Conservation (phyloP, 768 basidiomycete species). For the Phaeolepiota aurea region DNA sequence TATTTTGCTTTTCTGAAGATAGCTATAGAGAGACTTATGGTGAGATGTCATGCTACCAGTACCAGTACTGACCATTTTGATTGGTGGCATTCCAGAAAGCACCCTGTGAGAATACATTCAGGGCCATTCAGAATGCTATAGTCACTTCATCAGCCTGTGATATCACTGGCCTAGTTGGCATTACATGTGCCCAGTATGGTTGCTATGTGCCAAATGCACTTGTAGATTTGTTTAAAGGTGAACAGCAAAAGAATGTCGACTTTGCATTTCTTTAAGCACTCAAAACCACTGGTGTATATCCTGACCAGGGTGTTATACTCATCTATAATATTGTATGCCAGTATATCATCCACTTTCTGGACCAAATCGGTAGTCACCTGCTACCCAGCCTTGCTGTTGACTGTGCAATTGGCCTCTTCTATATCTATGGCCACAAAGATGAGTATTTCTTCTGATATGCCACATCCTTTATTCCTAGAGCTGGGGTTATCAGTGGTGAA, state of each 20-base stretch:
- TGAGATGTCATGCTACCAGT: constrained; percentile 1
- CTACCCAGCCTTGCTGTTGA: too few relatives aligned
- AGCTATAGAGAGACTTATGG: background rate
- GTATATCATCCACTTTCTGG: constrained; percentile 7
- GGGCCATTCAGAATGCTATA: constrained; percentile 6
- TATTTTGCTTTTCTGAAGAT: constrained; percentile 6
- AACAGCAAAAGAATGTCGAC: constrained; percentile 16
- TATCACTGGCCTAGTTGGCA: constrained; percentile 9
- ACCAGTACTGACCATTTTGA: constrained; percentile 6
- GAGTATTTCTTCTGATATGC: too few relatives aligned
- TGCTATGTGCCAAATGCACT: constrained; percentile 10
- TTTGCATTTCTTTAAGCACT: background rate
- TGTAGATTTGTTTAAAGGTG: constrained; percentile 11
- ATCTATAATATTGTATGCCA: constrained; percentile 11
- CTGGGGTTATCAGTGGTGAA: too few relatives aligned
- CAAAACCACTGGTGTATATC: constrained; percentile 4
- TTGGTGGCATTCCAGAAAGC: constrained; percentile 6
- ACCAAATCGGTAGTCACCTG: too few relatives aligned
- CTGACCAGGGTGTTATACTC: constrained; percentile 6
- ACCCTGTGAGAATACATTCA: constrained; percentile 9
- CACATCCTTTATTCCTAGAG: too few relatives aligned
- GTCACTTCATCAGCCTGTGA: constrained; percentile 5
- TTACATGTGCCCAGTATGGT: constrained; percentile 12
- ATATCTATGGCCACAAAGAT: too few relatives aligned
- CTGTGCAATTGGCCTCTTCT: too few relatives aligned